Percentiles rank a stretch among this genome's conserved stretches.
Evolutionary conservation across 768 basidiomycete species (phyloP).

Genomic region (Mycena latifolia): DNA sequence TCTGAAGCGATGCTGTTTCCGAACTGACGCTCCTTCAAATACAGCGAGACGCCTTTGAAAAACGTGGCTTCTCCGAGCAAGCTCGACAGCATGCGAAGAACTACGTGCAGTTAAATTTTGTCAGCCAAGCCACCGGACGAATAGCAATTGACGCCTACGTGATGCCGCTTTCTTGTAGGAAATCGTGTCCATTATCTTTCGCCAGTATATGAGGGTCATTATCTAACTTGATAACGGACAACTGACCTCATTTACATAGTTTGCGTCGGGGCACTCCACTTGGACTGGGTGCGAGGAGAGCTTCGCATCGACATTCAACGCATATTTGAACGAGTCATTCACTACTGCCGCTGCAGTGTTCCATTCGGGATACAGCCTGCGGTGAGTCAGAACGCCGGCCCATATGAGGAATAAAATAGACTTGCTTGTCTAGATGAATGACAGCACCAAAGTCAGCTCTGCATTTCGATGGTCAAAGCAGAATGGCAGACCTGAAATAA

Average conservation of each 20-base stretch:
- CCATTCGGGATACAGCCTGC: conserved; percentile 63
- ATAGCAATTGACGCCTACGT: neutral
- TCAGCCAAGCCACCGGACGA: neutral
- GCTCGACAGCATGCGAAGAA: conserved; percentile 75
- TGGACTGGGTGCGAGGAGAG: conserved; percentile 78
- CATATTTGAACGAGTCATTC: conserved; percentile 60
- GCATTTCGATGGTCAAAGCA: too few relatives aligned
- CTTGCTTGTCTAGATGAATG: conserved; percentile 4
- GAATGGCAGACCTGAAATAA: conserved; percentile 22
- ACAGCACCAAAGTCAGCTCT: too few relatives aligned
- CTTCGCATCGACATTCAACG: conserved; percentile 71
- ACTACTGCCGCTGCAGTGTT: conserved; percentile 69
- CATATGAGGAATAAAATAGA: neutral
- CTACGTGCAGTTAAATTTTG: conserved; percentile 45
- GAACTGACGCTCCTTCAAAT: conserved; percentile 76
- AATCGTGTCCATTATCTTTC: too few relatives aligned
- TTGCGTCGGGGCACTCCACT: conserved; percentile 71
- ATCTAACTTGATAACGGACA: neutral
- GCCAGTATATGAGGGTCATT: too few relatives aligned
- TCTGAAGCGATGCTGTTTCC: conserved; percentile 72
- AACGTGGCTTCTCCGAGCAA: conserved; percentile 77
- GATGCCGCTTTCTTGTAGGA: conserved; percentile 15
- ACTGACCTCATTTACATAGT: conserved; percentile 63
- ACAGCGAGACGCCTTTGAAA: conserved; percentile 73
- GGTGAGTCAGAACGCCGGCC: neutral